Conservation (phyloP, 306 rosid species). For the Leucaena leucocephala region DNA sequence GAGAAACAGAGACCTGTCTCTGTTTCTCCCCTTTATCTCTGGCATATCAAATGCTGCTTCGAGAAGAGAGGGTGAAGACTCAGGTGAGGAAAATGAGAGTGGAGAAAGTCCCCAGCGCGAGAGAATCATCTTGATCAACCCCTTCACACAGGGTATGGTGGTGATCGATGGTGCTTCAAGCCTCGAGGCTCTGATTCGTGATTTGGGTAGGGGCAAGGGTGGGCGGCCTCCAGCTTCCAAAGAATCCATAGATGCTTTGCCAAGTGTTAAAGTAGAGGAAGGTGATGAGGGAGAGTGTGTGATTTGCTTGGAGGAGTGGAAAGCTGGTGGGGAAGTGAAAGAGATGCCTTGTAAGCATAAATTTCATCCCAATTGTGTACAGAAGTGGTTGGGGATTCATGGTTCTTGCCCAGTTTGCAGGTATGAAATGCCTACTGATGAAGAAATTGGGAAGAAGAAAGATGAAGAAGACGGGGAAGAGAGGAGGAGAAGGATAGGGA, state of each 20-base stretch:
- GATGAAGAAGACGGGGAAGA: constrained; percentile 40
- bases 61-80: constrained; percentile 2
- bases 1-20: constrained; percentile 53
- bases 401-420: constrained; percentile 90
- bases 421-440: constrained; percentile 73
- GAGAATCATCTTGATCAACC: constrained; percentile 66
- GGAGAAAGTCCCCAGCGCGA: constrained; percentile 14
- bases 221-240: constrained; percentile 81
- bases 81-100: constrained; percentile 26
- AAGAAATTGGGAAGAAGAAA: constrained; percentile 48
- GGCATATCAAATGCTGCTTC: constrained; percentile 46
- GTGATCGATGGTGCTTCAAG: constrained; percentile 60
- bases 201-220: constrained; percentile 38
- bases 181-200: constrained; percentile 55
- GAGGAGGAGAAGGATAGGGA: constrained; percentile 39
- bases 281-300: constrained; percentile 56
- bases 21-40: constrained; percentile 59
- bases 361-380: constrained; percentile 67
- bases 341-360: constrained; percentile 83
- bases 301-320: constrained; percentile 76
- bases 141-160: constrained; percentile 58
- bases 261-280: constrained; percentile 44
- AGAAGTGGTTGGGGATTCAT: constrained; percentile 76
- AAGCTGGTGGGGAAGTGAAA: constrained; percentile 50
- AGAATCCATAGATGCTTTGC: constrained; percentile 69